Conservation (phyloP, 2,329 filamentous ascomycete genomes). For the Botrytis tulipae region DNA sequence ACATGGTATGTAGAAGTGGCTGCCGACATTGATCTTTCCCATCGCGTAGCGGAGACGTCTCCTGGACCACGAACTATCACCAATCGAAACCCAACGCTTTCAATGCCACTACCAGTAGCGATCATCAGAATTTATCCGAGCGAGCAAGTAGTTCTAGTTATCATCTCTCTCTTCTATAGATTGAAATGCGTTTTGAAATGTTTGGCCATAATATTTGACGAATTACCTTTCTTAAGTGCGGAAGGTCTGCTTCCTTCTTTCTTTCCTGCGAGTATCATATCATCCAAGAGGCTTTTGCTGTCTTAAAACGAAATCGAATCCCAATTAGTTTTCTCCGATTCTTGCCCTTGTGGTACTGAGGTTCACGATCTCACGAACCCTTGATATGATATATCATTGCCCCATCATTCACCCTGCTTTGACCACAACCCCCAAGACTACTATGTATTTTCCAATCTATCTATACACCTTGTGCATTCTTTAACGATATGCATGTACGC, state of each 20-base stretch:
- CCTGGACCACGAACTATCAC: not conserved
- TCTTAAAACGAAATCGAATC: not conserved
- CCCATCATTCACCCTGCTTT: not conserved
- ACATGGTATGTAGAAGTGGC: not conserved
- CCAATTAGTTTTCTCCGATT: not conserved
- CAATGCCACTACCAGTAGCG: not conserved
- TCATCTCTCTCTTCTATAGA: not conserved
- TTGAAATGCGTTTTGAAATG: not conserved
- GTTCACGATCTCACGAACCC: not conserved
- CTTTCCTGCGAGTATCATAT: not conserved
- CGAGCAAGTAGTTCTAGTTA: not conserved
- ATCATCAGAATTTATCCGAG: not conserved
- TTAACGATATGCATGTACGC: not conserved
- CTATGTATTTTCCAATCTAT: not conserved
- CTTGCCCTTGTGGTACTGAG: too few relatives aligned
- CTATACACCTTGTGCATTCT: not conserved
- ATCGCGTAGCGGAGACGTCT: not conserved
- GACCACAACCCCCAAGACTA: not conserved
- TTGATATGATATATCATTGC: conserved; percentile 4
- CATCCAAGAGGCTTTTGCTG: not conserved
- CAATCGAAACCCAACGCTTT: not conserved
- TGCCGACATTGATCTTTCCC: not conserved
- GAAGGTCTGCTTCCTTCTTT: not conserved
- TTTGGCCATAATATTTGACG: not conserved
- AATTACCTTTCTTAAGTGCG: not conserved